A percentile compares a stretch with the other conserved stretches of the same genome.
Conservation (phyloP, 2,329 filamentous ascomycete species). For the Colletotrichum tabaci region DNA sequence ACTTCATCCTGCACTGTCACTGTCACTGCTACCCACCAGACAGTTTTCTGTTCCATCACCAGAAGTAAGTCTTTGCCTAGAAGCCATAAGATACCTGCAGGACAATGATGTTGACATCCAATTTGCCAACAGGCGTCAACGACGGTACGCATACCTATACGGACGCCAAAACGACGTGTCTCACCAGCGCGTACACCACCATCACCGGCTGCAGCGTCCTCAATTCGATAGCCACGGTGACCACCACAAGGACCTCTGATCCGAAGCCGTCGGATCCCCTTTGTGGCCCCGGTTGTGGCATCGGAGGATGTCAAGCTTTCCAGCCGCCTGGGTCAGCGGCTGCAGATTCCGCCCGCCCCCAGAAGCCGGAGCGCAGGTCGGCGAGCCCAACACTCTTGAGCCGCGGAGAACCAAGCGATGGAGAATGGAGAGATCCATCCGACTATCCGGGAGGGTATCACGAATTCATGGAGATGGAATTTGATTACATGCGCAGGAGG, state of each 20-base stretch:
- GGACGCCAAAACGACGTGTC: constrained; percentile 7
- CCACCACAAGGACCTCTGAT: constrained; percentile 1
- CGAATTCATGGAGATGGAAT: neutral
- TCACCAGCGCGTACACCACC: constrained; percentile 20
- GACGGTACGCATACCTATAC: neutral
- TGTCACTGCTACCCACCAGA: constrained; percentile 36
- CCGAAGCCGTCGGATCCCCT: neutral
- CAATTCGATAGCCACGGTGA: constrained; percentile 10
- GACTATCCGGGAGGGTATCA: neutral
- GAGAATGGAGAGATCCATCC: too few relatives aligned
- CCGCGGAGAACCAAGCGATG: neutral
- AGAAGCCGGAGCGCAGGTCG: neutral
- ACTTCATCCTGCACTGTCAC: constrained; percentile 28
- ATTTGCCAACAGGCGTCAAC: neutral
- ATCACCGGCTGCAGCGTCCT: constrained; percentile 32
- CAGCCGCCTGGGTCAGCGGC: neutral
- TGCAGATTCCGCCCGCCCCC: neutral
- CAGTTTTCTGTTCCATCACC: constrained; percentile 34
- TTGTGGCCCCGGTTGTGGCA: neutral
- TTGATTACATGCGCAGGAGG: neutral
- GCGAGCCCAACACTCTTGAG: neutral
- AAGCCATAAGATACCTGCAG: neutral
- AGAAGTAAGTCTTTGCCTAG: constrained; percentile 6
- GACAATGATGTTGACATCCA: neutral
- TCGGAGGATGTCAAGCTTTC: neutral